These are phyloP conservation scores for Ambrosiella xylebori DNA, from an alignment of 2,329 filamentous ascomycete genomes.

Conservation along the genomic window DNA sequence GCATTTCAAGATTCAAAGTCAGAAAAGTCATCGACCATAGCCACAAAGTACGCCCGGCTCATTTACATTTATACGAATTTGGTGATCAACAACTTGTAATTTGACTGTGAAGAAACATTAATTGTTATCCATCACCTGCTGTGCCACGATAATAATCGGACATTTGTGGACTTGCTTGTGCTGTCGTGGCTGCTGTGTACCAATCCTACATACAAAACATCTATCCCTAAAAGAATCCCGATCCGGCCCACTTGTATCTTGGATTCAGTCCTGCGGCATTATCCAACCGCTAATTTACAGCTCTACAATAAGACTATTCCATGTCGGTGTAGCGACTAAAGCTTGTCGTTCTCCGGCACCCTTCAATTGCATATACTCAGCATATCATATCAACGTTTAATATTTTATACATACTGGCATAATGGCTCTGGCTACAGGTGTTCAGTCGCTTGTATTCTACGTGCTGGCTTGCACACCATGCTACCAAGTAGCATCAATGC, in stretches of 20 bases:
- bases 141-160: neutral
- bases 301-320: neutral
- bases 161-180: neutral
- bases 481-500: slow-evolving; percentile 49
- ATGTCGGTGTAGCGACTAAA: slow-evolving; percentile 9
- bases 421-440: slow-evolving; percentile 36
- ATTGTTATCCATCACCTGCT: neutral
- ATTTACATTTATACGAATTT: too few relatives aligned
- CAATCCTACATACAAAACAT: neutral
- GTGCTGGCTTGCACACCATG: slow-evolving; percentile 65
- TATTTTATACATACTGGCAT: neutral
- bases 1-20: too few relatives aligned
- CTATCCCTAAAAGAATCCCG: neutral
- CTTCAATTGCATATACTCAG: neutral
- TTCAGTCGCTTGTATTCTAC: slow-evolving; percentile 67
- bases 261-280: neutral
- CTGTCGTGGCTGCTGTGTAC: neutral
- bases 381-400: neutral
- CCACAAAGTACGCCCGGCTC: too few relatives aligned
- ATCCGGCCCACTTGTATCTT: neutral
- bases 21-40: too few relatives aligned
- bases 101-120: neutral
- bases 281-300: neutral
- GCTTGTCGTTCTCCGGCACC: slow-evolving; percentile 8
- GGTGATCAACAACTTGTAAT: too few relatives aligned